phyloP scores from a whole-genome alignment of 352 stramenopile species.

The Globisporangium nodosum region DNA sequence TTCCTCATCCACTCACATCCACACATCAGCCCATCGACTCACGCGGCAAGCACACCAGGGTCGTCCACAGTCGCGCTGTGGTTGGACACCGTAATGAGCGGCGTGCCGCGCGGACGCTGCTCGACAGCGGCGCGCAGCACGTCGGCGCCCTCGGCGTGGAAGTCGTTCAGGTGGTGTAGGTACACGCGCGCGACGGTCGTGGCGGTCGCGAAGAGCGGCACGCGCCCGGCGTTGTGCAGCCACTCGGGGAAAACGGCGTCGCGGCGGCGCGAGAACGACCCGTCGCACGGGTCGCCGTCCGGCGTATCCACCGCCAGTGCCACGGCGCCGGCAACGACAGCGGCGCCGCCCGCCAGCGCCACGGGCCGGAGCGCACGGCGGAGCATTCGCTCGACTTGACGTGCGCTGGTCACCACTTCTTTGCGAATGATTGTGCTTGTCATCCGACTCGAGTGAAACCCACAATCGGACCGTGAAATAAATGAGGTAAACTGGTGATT shows the following conservation, averaged over 20 bases:
- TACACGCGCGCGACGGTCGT: conserved; percentile 56
- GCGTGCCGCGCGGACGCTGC: conserved; percentile 31
- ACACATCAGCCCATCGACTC: conserved; percentile 11
- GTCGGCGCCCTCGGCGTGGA: conserved; percentile 36
- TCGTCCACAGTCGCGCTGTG: conserved; percentile 83
- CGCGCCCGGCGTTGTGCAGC: conserved; percentile 50
- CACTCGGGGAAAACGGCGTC: conserved; percentile 54
- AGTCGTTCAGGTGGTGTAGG: conserved; percentile 44
- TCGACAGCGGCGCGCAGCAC: conserved; percentile 38
- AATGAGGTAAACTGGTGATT: no score
- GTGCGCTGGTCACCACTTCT: no score
- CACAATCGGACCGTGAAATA: neutral
- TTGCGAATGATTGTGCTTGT: no score
- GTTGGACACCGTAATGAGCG: conserved; percentile 82
- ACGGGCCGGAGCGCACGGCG: conserved; percentile 16
- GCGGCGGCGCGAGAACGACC: conserved; percentile 25
- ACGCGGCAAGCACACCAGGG: conserved; percentile 60
- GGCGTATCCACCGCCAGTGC: conserved; percentile 64
- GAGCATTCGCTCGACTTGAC: conserved; percentile 17
- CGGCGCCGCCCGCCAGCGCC: conserved; percentile 16
- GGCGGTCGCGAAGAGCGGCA: conserved; percentile 40
- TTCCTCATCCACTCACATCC: neutral
- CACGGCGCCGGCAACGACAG: conserved; percentile 7
- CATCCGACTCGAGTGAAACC: no score
- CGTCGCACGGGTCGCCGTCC: conserved; percentile 46